phyloP scores from a whole-genome alignment of 2,329 filamentous ascomycete genomes.

The Grosmannia serpens region DNA sequence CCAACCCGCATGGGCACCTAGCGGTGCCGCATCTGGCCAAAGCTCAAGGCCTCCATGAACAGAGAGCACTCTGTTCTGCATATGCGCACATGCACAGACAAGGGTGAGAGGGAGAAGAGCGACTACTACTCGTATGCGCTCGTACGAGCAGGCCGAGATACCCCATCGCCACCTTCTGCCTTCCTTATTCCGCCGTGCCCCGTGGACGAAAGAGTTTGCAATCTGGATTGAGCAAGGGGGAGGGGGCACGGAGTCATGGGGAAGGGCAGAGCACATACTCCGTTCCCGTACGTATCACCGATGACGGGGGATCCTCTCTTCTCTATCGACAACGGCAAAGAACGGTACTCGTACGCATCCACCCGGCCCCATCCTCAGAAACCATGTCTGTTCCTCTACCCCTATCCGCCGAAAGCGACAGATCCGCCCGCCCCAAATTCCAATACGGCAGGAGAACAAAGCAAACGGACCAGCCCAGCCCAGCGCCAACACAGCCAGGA shows the following conservation, averaged over 20 bases:
- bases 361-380: not conserved
- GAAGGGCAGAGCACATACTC: not conserved
- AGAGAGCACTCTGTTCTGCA: not conserved
- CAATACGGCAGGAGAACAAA: not conserved
- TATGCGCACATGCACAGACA: not conserved
- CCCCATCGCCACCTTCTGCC: not conserved
- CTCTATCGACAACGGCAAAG: not conserved
- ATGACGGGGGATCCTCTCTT: not conserved
- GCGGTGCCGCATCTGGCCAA: slow-evolving; percentile 8
- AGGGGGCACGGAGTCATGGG: not conserved
- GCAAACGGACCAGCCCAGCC: not conserved
- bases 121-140: not conserved
- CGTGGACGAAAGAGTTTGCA: not conserved
- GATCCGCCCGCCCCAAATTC: not conserved
- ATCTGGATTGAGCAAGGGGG: not conserved
- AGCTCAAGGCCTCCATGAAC: not conserved
- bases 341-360: not conserved
- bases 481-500: not conserved
- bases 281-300: not conserved
- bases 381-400: not conserved
- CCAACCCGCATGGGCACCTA: slow-evolving; percentile 1
- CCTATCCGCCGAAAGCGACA: not conserved
- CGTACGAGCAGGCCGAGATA: not conserved
- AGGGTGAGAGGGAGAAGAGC: not conserved
- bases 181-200: not conserved